Evolutionary conservation across 2,329 filamentous ascomycete species (phyloP).

Genomic region (Geosmithia morbida): DNA sequence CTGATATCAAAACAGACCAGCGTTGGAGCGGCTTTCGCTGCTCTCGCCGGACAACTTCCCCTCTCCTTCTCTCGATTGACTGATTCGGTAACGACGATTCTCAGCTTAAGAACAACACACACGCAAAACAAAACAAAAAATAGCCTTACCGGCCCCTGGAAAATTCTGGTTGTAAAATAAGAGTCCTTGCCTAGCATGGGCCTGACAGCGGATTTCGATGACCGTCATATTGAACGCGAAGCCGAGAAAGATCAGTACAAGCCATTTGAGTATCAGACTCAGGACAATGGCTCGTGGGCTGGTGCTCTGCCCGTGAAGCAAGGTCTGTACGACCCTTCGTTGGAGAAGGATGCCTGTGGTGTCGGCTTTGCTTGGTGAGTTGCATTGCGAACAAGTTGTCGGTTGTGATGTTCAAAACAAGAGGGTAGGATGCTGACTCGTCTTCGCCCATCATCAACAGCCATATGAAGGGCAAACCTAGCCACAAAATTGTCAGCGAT

Average conservation of each 20-base stretch:
- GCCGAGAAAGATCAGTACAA: constrained; percentile 45
- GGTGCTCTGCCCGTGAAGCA: constrained; percentile 93
- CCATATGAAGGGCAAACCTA: constrained; percentile 93
- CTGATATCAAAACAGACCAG: not conserved
- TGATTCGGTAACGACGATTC: not conserved
- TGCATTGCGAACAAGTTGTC: constrained; percentile 1
- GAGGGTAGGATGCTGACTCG: not conserved
- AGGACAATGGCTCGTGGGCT: constrained; percentile 81
- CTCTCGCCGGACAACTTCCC: constrained; percentile 7
- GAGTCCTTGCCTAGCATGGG: constrained; percentile 52
- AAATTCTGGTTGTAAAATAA: constrained; percentile 1
- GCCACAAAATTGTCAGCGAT: constrained; percentile 98
- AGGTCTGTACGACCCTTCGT: constrained; percentile 90
- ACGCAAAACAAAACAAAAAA: not conserved
- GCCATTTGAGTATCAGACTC: constrained; percentile 75
- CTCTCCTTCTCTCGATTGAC: not conserved
- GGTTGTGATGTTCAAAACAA: not conserved
- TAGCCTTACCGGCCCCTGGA: not conserved
- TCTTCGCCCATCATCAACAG: constrained; percentile 25
- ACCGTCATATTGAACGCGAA: constrained; percentile 48
- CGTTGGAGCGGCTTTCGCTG: constrained; percentile 11
- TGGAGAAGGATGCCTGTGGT: constrained; percentile 99
- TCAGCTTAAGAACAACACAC: not conserved
- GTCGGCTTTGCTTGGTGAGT: constrained; percentile 93
- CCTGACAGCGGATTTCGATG: constrained; percentile 51